These are phyloP conservation scores for Afroboletus lepidellus DNA, from an alignment of 1,284 basidiomycete species.

Conservation along the genomic window DNA sequence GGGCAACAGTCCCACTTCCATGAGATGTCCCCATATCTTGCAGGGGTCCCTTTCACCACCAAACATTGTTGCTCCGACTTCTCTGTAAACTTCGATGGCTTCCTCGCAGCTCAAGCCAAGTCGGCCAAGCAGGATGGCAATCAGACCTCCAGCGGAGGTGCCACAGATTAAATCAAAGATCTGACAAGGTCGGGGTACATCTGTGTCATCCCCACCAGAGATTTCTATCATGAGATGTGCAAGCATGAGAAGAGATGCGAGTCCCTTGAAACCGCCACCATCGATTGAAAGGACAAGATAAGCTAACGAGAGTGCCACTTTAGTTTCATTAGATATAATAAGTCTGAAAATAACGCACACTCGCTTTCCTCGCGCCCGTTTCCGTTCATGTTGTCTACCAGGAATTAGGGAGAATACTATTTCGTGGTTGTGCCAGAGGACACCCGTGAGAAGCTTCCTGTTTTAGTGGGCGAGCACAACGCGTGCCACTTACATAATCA, in stretches of 20 bases:
- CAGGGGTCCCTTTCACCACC: neutral
- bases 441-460: too few species aligned
- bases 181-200: neutral
- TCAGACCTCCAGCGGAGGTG: neutral
- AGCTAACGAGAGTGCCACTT: neutral
- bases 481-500: too few species aligned
- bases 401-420: too few species aligned
- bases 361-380: neutral
- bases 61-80: neutral
- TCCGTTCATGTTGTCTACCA: neutral
- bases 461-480: too few species aligned
- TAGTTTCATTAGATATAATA: neutral
- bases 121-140: conserved; percentile 1
- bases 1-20: neutral
- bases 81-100: conserved; percentile 3
- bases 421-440: too few species aligned
- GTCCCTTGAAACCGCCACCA: conserved; percentile 3
- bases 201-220: neutral
- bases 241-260: conserved; percentile 1
- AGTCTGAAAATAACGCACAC: neutral
- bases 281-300: conserved; percentile 1
- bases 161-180: neutral
- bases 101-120: conserved; percentile 1
- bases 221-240: neutral
- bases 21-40: neutral